A percentile compares a stretch with the other conserved stretches of the same genome.
These are phyloP conservation scores for Corymbia citriodora DNA, from an alignment of 441 rosid genomes.

Conservation along the genomic window DNA sequence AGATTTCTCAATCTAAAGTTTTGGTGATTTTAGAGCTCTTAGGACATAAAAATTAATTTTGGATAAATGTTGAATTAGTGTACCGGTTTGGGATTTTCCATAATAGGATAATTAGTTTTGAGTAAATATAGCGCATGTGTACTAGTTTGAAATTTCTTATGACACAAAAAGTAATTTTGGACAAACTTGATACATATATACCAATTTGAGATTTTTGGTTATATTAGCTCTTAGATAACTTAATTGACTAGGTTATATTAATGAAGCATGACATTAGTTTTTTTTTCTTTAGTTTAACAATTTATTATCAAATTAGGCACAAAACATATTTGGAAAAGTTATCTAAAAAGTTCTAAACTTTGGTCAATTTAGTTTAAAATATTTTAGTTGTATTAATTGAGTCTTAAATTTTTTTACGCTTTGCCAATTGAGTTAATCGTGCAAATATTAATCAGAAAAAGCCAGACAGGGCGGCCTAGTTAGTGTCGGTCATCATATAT, in stretches of 20 bases:
- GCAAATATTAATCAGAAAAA: too few relatives aligned
- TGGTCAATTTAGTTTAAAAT: neutral
- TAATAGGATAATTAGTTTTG: accelerated
- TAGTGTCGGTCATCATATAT: accelerated
- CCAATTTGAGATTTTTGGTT: neutral
- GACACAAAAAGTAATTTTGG: neutral
- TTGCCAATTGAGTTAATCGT: neutral
- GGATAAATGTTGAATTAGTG: neutral
- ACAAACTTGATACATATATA: accelerated
- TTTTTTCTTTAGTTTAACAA: neutral
- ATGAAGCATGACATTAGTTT: neutral
- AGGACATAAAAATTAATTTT: neutral
- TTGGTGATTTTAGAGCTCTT: neutral
- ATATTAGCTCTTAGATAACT: neutral
- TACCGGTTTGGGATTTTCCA: neutral
- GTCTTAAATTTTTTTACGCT: too few relatives aligned
- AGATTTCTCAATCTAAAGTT: neutral
- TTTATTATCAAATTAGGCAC: neutral
- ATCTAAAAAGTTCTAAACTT: too few relatives aligned
- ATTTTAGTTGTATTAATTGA: too few relatives aligned
- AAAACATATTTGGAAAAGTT: neutral
- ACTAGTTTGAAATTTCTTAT: neutral
- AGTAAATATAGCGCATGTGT: accelerated
- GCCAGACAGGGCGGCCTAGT: neutral
- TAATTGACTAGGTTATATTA: neutral